Evolutionary conservation across 2,329 filamentous ascomycete genomes (phyloP), one percentile per base, ranked within the genome.

Genomic region (Cyphellophora attinorum): DNA sequence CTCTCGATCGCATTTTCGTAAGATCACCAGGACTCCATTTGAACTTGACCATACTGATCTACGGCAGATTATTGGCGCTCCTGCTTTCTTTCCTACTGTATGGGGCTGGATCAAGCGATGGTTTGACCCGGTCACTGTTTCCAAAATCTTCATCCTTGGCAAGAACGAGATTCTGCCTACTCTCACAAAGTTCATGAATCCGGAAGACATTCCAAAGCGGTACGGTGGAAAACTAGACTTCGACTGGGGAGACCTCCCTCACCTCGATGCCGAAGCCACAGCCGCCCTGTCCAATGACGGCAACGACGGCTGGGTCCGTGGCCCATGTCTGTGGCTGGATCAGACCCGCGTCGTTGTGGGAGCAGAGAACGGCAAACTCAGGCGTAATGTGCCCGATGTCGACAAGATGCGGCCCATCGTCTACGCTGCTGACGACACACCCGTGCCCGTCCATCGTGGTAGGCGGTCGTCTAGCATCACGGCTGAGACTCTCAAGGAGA

Each of bases 71-170:
- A 85, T 95, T 44, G 88, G 88, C 41, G 89, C 89, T 1, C 89
- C 89, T 5, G 65, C 72, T 33, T 93, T 89, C 68, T 93, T 93
- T 62, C 79, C 80, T 31, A 91, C 84, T 2, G 82, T 93, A 38
- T 48, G 85, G 85, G 79, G 81, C 45, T 93, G 84, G 84, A 70
- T 91, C 61, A 89, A 91, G 68, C 78, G 79, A 49, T 93, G 85
- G 85, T 91, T 91, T 53, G 82, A 88, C 62, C 88, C 88, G 5
- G 85, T 86, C 42, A 95, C 89, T 19, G 84, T 86, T 3, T 91
- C 85, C 51, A 96, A 96, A 65, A 95, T 96, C 57, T 94, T 93
- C 58, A 91, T 96, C 49, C 74, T 96, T 35, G 70, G 70, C 31
- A 66, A 75, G 6, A 55, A 73, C 36, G 85, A 93, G 58, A 80